Conservation (phyloP, 2,329 filamentous ascomycete species). For the Bipolaris zeicola region DNA sequence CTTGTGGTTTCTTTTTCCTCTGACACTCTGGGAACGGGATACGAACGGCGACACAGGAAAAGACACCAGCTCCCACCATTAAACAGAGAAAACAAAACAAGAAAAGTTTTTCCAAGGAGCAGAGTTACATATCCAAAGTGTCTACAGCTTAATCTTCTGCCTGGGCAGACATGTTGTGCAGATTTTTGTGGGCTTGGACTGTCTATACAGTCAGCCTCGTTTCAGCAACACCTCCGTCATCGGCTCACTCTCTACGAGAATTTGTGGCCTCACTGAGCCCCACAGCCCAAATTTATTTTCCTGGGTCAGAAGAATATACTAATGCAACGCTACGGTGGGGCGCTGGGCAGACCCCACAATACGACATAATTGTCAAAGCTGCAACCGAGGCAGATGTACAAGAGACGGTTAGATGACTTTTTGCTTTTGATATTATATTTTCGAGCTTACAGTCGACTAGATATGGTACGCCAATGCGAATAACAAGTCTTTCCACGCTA, state of each 20-base stretch:
- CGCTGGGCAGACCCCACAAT: slow-evolving; percentile 19
- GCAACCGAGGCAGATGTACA: slow-evolving; percentile 27
- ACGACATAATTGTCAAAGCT: slow-evolving; percentile 28
- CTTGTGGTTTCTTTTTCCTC: not conserved
- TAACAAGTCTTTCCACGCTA: slow-evolving; percentile 44
- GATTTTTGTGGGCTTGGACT: not conserved
- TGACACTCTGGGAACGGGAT: not conserved
- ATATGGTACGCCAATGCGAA: slow-evolving; percentile 29
- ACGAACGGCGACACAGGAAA: not conserved
- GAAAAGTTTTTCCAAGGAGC: too few relatives aligned
- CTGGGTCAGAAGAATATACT: slow-evolving; percentile 15
- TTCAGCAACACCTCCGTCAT: not conserved
- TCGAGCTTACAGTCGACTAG: slow-evolving; percentile 6
- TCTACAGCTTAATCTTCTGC: too few relatives aligned
- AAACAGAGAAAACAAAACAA: too few relatives aligned
- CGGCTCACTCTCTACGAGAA: not conserved
- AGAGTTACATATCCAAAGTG: too few relatives aligned
- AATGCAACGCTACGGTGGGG: slow-evolving; percentile 25
- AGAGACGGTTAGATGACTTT: slow-evolving; percentile 17
- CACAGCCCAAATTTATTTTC: slow-evolving; percentile 12
- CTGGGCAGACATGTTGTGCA: not conserved
- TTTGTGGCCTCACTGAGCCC: not conserved
- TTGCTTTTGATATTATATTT: too few relatives aligned
- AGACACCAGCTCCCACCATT: not conserved
- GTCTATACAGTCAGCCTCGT: not conserved